phyloP scores from a whole-genome alignment of 768 basidiomycete genomes.

The Boletus barrowsii region DNA sequence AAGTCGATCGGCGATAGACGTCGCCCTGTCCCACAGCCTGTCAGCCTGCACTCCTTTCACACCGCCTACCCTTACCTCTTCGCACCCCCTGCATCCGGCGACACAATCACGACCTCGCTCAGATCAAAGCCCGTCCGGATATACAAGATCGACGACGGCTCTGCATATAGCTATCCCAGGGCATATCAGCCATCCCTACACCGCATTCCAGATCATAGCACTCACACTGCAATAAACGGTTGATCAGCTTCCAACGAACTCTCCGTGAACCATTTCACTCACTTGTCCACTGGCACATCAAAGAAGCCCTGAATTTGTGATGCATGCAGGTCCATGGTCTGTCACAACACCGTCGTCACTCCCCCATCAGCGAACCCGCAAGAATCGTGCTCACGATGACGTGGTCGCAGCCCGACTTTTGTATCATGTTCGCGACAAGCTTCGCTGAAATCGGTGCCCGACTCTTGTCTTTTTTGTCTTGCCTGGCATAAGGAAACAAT shows the following conservation, averaged over 20 bases:
- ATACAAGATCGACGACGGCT: constrained; percentile 92
- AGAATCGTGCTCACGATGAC: constrained; percentile 70
- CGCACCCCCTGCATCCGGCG: constrained; percentile 97
- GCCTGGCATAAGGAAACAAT: constrained; percentile 93
- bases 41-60: constrained; percentile 12
- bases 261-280: constrained; percentile 37
- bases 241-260: constrained; percentile 14
- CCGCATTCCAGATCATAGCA: constrained; percentile 16
- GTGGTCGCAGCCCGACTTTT: constrained; percentile 91
- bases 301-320: constrained; percentile 99
- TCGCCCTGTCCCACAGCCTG: constrained; percentile 59
- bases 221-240: constrained; percentile 46
- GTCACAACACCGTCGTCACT: constrained; percentile 3
- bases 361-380: background rate
- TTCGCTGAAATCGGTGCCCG: constrained; percentile 97
- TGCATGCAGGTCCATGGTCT: constrained; percentile 99
- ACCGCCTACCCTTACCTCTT: constrained; percentile 63
- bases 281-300: constrained; percentile 99
- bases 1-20: constrained; percentile 92
- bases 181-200: constrained; percentile 20
- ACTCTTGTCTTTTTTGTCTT: constrained; percentile 99
- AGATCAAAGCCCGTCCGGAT: constrained; percentile 90
- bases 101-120: constrained; percentile 88
- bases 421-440: constrained; percentile 97
- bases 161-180: constrained; percentile 75